Percentiles rank a stretch among this genome's conserved stretches.
These are phyloP conservation scores for Pseudogymnoascus sp. DNA, from an alignment of 2,329 filamentous ascomycete genomes.

Conservation along the genomic window DNA sequence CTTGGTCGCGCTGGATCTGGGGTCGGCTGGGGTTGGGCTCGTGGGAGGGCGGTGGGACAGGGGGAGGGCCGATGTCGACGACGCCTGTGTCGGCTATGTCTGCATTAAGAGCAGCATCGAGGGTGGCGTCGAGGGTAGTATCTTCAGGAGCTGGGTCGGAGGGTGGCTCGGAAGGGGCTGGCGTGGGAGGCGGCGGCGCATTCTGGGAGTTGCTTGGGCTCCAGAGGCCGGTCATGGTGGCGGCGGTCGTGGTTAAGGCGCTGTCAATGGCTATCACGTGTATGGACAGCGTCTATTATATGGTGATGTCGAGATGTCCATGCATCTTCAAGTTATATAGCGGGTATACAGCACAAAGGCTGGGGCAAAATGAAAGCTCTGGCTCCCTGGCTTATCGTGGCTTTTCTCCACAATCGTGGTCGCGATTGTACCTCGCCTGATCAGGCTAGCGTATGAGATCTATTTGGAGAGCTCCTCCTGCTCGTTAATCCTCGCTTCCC, in stretches of 20 bases:
- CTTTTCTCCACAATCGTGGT: constrained; percentile 8
- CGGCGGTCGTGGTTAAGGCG: background rate
- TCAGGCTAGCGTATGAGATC: background rate
- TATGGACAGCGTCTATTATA: background rate
- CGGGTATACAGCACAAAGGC: background rate
- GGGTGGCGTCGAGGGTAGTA: background rate
- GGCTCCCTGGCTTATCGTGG: constrained; percentile 5
- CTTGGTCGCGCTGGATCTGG: constrained; percentile 31
- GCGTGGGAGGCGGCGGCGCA: constrained; percentile 8
- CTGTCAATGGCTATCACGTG: background rate
- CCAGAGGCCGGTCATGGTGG: constrained; percentile 25
- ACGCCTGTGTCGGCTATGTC: constrained; percentile 39
- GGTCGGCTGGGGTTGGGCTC: constrained; percentile 22
- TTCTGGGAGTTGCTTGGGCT: constrained; percentile 13
- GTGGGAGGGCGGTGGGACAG: constrained; percentile 16
- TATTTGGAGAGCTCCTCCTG: constrained; percentile 3
- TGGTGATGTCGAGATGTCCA: background rate
- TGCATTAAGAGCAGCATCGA: constrained; percentile 12
- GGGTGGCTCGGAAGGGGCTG: background rate
- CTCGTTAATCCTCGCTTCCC: background rate
- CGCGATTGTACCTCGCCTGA: constrained; percentile 8
- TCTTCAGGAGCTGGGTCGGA: constrained; percentile 2
- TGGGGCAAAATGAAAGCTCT: background rate
- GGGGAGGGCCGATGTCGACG: constrained; percentile 27
- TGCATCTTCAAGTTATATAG: background rate